phyloP scores from a whole-genome alignment of 2,329 filamentous ascomycete species.

The Periconia sp. region DNA sequence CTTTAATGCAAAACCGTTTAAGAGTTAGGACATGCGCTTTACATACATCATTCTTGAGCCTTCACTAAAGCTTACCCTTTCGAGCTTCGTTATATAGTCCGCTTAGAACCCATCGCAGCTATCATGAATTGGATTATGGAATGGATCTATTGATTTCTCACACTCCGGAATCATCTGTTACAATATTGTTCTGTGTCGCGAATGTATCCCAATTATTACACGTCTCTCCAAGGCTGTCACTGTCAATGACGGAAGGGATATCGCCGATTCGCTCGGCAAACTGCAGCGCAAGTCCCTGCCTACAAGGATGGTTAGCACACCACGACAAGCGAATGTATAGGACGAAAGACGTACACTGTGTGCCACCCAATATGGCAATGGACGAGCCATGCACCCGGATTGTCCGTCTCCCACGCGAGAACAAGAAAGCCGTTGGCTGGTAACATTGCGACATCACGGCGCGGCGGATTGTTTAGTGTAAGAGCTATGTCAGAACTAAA shows the following conservation, averaged over 20 bases:
- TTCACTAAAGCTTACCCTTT: no score
- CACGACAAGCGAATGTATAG: not conserved
- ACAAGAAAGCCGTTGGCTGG: constrained; percentile 47
- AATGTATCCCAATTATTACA: constrained; percentile 5
- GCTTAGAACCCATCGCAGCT: no score
- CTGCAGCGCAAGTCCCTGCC: constrained; percentile 15
- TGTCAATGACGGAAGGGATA: constrained; percentile 4
- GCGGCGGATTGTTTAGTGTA: constrained; percentile 31
- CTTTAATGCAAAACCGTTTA: no score
- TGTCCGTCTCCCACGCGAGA: constrained; percentile 55
- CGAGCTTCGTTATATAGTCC: no score
- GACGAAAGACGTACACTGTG: constrained; percentile 7
- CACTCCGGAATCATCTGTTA: constrained; percentile 6
- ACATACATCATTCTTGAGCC: no score
- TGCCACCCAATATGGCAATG: constrained; percentile 13
- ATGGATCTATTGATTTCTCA: no score
- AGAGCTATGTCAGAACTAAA: constrained; percentile 13
- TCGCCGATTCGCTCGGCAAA: constrained; percentile 12
- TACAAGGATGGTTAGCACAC: constrained; percentile 6
- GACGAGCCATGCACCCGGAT: constrained; percentile 41
- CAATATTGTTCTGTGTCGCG: constrained; percentile 2
- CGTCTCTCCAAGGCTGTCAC: not conserved
- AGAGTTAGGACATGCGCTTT: no score
- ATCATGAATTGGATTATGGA: no score
- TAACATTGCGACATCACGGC: constrained; percentile 36